A percentile compares a stretch with the other conserved stretches of the same genome.
phyloP scores from a whole-genome alignment of 371 early-diverging fungal species.

The Circinella minor region DNA sequence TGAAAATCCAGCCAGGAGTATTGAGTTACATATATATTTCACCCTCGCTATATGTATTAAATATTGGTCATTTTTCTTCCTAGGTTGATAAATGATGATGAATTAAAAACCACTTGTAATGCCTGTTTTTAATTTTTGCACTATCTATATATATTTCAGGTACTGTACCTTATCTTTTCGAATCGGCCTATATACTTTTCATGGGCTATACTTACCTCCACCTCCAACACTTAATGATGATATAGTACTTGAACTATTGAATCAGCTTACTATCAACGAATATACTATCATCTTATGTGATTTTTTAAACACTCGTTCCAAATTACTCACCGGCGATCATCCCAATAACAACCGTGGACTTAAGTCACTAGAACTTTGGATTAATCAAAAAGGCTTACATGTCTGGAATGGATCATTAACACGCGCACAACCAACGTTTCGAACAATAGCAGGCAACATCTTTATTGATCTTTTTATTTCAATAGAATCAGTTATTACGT shows the following conservation, averaged over 20 bases:
- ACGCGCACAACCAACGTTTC: conserved; percentile 7
- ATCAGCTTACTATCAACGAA: conserved; percentile 1
- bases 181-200: background rate
- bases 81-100: too few relatives aligned
- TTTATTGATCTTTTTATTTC: conserved; percentile 16
- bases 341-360: background rate
- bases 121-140: too few relatives aligned
- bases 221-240: background rate
- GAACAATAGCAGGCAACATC: background rate
- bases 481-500: background rate
- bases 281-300: conserved; percentile 10
- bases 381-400: background rate
- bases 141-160: background rate
- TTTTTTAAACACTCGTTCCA: conserved; percentile 3
- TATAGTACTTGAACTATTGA: background rate
- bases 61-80: too few relatives aligned
- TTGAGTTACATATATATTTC: too few relatives aligned
- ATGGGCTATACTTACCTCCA: conserved; percentile 10
- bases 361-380: background rate
- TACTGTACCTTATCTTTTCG: background rate
- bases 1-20: too few relatives aligned
- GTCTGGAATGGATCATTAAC: conserved; percentile 9
- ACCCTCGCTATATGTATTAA: too few relatives aligned
- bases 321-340: background rate
- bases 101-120: too few relatives aligned